Conservation (phyloP, 148 eudicot genomes). For the Rhododendron ovatum region DNA sequence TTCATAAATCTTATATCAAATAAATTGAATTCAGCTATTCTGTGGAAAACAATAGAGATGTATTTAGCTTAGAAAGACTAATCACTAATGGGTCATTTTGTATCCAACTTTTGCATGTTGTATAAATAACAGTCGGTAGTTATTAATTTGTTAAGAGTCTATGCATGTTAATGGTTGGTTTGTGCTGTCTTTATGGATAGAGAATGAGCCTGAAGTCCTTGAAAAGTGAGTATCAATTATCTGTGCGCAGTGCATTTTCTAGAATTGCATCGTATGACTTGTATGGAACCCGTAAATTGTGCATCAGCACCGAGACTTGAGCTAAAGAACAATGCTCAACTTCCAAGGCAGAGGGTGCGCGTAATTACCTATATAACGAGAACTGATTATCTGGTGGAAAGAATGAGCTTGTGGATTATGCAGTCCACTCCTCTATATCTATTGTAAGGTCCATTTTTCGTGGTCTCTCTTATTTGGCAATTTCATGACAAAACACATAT, state of each 20-base stretch:
- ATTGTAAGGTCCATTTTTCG: too few species aligned
- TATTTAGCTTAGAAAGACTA: too few species aligned
- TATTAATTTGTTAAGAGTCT: too few species aligned
- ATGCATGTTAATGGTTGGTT: too few species aligned
- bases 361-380: too few species aligned
- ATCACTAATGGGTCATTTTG: not conserved
- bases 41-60: too few species aligned
- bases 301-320: not conserved
- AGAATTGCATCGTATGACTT: not conserved
- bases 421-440: not conserved
- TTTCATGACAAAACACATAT: too few species aligned
- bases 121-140: too few species aligned
- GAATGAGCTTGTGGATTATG: not conserved
- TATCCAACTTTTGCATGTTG: not conserved
- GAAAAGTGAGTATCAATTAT: not conserved
- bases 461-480: too few species aligned
- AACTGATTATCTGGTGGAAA: not conserved
- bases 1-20: too few species aligned
- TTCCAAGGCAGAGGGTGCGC: not conserved
- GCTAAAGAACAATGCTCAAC: not conserved
- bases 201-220: not conserved
- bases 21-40: too few species aligned
- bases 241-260: not conserved
- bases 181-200: too few species aligned
- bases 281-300: not conserved